Evolutionary conservation across 768 basidiomycete genomes (phyloP).

Genomic region (Russula earlei): DNA sequence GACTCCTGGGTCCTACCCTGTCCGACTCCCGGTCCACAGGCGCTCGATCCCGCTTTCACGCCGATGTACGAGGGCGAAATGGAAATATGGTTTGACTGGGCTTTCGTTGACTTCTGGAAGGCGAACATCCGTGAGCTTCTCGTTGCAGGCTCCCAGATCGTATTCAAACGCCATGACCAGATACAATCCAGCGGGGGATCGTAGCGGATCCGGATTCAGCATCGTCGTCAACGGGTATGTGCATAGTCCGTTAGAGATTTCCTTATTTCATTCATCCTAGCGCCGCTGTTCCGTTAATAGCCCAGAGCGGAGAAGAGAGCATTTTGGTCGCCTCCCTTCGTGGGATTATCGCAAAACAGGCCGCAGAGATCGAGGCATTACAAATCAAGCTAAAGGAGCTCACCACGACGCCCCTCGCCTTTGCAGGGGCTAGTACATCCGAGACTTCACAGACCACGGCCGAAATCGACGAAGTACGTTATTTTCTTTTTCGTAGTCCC

Average conservation of each 20-base stretch:
- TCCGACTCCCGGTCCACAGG: conserved; percentile 29
- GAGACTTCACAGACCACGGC: neutral
- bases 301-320: conserved; percentile 59
- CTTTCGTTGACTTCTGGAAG: conserved; percentile 98
- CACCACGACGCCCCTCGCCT: conserved; percentile 16
- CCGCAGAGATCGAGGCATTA: conserved; percentile 66
- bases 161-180: conserved; percentile 29
- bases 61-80: conserved; percentile 47
- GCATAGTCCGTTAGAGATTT: neutral
- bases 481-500: neutral
- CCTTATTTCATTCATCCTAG: neutral
- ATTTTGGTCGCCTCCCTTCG: conserved; percentile 77
- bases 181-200: conserved; percentile 68
- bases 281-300: conserved; percentile 26
- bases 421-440: neutral
- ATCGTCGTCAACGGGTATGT: conserved; percentile 50
- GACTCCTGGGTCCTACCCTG: conserved; percentile 65
- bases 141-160: neutral
- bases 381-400: conserved; percentile 48
- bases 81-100: conserved; percentile 97
- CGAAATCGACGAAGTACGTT: conserved; percentile 6
- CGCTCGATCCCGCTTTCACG: conserved; percentile 29
- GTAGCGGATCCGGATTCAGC: conserved; percentile 58
- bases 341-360: conserved; percentile 73
- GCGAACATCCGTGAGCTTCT: conserved; percentile 73